Evolutionary conservation across 768 basidiomycete species (phyloP), one percentile per base, ranked within the genome.

Genomic region (Trametes cubensis): DNA sequence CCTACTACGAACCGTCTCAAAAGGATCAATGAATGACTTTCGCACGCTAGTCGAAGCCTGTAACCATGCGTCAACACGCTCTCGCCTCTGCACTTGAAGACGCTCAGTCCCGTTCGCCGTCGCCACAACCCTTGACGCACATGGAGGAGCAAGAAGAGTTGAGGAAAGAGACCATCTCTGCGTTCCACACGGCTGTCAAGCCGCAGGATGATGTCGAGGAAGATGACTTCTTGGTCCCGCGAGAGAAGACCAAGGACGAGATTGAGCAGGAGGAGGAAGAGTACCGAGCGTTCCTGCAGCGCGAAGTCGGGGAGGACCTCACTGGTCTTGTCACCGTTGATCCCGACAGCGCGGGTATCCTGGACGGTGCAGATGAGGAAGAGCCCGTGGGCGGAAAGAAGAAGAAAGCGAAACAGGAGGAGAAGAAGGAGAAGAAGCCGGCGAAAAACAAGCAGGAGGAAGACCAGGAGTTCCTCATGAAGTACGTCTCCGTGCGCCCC

Each of bases 381-480:
- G 70, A 70, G 41, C 64, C 67, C 39, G 66, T 65, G n/a, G 64
- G 56, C 13, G 18, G 49, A 61, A 70, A 53, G 70, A 71, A 42
- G 67, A 71, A 55, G 67, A 73, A 55, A 64, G 71, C 57, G 58
- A 76, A 78, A 61, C 70, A 65, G 18, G 61, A 65, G 30, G 69
- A 66, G 56, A 68, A 70, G 50, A 68, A 71, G 50, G 68, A 64
- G 58, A 68, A 42, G 58, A 62, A 61, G 64, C 55, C 25, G n/a
- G 69, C 60, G 47, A 65, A 66, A 44, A 66, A 70, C 56, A 87
- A 83, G 72, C 80, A 84, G 58, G 86, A 89, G 58, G 78, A 80
- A 18, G 91, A 95, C 69, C 90, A 92, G 55, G 90, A 95, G 59
- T 97, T 98, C 70, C 77, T 98, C 55, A 82, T 94, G 79, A 90